These are phyloP conservation scores for Geotrichum histeridarum DNA, from an alignment of 1,139 yeast genomes.

Conservation along the genomic window DNA sequence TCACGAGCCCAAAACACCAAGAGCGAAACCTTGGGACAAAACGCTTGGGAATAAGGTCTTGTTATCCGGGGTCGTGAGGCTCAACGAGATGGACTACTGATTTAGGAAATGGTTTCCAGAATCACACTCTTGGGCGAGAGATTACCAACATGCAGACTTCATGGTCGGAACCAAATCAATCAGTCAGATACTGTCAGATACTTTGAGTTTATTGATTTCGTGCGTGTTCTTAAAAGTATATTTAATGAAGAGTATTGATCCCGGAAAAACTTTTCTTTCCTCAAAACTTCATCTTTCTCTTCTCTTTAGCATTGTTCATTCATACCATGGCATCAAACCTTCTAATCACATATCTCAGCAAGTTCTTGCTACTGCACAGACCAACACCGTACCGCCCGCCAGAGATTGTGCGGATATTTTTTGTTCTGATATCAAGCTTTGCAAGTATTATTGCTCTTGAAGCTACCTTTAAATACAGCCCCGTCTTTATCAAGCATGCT, in stretches of 20 bases:
- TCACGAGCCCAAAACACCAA: neutral
- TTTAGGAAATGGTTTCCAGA: too few species aligned
- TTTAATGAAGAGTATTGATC: neutral
- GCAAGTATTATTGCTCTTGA: constrained; percentile 50
- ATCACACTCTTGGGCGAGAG: too few species aligned
- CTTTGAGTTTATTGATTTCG: too few species aligned
- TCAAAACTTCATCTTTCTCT: neutral
- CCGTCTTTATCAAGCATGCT: constrained; percentile 43
- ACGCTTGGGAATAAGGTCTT: neutral
- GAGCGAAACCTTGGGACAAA: neutral
- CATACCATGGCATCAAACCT: neutral
- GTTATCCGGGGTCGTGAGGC: neutral
- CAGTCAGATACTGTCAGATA: too few species aligned
- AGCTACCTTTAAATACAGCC: constrained; percentile 47
- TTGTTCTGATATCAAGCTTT: constrained; percentile 40
- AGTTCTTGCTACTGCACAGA: constrained; percentile 5
- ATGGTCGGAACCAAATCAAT: neutral
- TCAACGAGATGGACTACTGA: too few species aligned
- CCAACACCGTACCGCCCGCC: constrained; percentile 11
- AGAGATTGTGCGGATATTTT: constrained; percentile 20
- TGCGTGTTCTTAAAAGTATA: too few species aligned
- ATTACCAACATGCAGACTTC: too few species aligned
- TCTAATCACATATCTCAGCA: neutral
- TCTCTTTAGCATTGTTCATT: neutral
- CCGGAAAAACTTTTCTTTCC: neutral